Percentiles rank a stretch among this genome's conserved stretches.
Conservation (phyloP, 108 stramenopile species). For the Cyclotella cryptica region DNA sequence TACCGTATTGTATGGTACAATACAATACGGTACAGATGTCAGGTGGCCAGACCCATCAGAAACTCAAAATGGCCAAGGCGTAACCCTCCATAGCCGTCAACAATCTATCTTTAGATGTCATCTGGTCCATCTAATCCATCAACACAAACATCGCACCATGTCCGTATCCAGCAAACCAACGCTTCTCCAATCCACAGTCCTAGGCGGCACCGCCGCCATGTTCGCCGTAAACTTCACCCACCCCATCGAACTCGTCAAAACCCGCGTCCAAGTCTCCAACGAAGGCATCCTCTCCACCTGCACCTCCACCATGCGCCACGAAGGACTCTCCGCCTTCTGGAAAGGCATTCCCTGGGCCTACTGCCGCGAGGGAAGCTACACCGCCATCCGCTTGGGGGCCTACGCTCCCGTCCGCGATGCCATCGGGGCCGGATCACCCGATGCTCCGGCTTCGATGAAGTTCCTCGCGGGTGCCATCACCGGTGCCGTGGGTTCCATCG, state of each 20-base stretch:
- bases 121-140: no score
- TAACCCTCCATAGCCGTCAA: no score
- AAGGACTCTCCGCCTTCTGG: conserved; percentile 84
- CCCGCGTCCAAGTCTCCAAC: conserved; percentile 89
- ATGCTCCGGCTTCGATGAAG: conserved; percentile 80
- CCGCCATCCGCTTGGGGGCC: conserved; percentile 85
- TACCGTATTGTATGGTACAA: no score
- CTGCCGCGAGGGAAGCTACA: conserved; percentile 88
- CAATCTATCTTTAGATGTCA: no score
- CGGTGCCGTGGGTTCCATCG: conserved; percentile 82
- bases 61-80: no score
- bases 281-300: conserved; percentile 54
- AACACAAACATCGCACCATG: not conserved
- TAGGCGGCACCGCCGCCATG: conserved; percentile 60
- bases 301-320: conserved; percentile 56
- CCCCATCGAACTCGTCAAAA: conserved; percentile 82
- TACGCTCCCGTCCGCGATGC: conserved; percentile 73
- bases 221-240: conserved; percentile 81
- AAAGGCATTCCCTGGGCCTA: conserved; percentile 92
- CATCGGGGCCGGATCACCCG: conserved; percentile 73
- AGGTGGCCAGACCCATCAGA: no score
- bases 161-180: conserved; percentile 47
- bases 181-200: conserved; percentile 56
- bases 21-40: no score
- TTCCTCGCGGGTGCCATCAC: conserved; percentile 89